Base-by-base conservation (phyloP, 163 green algal genomes). In the Scenedesmus sp. region DNA sequence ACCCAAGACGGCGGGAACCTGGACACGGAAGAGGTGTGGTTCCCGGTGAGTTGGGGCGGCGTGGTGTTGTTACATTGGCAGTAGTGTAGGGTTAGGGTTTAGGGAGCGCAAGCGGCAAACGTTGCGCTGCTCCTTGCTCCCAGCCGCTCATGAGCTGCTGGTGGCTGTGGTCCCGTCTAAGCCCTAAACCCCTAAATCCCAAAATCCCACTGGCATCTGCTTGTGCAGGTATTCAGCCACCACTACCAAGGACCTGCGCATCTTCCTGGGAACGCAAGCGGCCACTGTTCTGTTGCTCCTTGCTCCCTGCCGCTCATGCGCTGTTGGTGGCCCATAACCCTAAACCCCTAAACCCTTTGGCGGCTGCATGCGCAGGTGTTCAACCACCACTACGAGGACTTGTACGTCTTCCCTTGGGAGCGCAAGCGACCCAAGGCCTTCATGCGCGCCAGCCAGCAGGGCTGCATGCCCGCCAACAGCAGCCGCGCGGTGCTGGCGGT, bases 381-480 rank as follows among this genome's bases (percentile, higher is more conserved):
- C 72, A 92, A 93, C 65, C 86, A 93, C 43, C 86, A 90, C 43
- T 92, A 92, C 81, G 86, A 93, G 53, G 89, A 95, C 51, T 51
- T 93, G 40, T 83, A 90, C 16, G 46, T 82, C 15, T 95, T 93
- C 72, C 92, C 93, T n/a, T 95, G 92, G 92, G 84, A 94, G 83
- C 82, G 85, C n/a, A 96, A 96, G 92, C n/a, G 65, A 0, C 44
- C 85, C 51, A 94, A 94, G 84, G 93, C 93, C 13, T 89, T 96
- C 20, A 96, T 96, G 94, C 92, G 94, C 3, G 94, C 94, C 3
- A 93, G 93, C 16, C 87, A 94, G 80, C 93, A 96, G 72, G 91
- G 88, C 40, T 91, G 90, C 78, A 94, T 94, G 92, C 73, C 68
- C 0, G 86, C 68, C 81, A 95, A 94, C 89, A 90, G 85, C 86